phyloP scores from a whole-genome alignment of 1,139 yeast species.

The Saccharomycopsis crataegensis region DNA sequence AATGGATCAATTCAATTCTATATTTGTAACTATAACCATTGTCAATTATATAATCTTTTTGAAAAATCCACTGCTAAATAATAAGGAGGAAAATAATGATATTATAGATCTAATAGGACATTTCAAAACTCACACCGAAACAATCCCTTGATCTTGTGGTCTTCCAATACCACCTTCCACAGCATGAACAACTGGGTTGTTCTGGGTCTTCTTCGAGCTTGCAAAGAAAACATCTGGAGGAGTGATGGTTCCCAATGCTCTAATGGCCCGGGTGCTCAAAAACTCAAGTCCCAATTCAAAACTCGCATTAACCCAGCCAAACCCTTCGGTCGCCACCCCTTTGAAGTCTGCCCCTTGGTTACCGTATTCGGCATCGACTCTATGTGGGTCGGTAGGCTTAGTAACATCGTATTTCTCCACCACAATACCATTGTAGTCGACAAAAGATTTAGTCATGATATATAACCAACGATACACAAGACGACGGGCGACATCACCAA shows the following conservation, averaged over 20 bases:
- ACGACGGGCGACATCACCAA: slow-evolving; percentile 55
- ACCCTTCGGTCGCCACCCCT: slow-evolving; percentile 94
- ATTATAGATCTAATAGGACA: no score
- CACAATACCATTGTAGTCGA: slow-evolving; percentile 89
- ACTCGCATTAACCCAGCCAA: slow-evolving; percentile 95
- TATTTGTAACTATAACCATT: no score
- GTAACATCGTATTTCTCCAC: slow-evolving; percentile 95
- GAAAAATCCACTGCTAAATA: no score
- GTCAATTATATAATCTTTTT: no score
- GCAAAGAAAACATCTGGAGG: slow-evolving; percentile 65
- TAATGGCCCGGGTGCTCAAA: slow-evolving; percentile 57
- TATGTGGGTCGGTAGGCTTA: slow-evolving; percentile 75
- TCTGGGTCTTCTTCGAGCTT: neutral
- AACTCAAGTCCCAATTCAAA: slow-evolving; percentile 68
- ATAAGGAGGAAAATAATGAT: neutral
- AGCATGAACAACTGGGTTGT: neutral
- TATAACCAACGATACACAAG: slow-evolving; percentile 82
- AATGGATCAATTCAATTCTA: no score
- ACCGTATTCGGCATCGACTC: slow-evolving; percentile 94
- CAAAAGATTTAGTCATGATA: slow-evolving; percentile 87
- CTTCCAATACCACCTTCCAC: neutral
- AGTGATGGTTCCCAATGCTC: slow-evolving; percentile 79
- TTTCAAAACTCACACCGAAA: no score
- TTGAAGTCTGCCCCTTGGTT: slow-evolving; percentile 91
- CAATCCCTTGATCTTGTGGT: no score